Evolutionary conservation across 1,284 basidiomycete species (phyloP).

Genomic region (Ceratobasidium papillatum): DNA sequence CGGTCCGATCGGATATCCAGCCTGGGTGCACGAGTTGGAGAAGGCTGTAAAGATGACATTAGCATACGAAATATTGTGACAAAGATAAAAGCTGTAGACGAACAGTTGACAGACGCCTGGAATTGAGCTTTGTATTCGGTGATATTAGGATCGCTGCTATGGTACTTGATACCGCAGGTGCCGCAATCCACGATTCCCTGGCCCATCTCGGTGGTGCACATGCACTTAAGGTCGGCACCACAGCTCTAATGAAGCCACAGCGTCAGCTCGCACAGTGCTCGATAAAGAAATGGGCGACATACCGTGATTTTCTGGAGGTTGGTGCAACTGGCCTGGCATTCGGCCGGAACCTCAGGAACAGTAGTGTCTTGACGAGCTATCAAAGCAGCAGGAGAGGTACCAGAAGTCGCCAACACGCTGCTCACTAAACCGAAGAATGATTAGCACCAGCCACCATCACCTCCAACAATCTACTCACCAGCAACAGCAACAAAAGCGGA

Average conservation of each 20-base stretch:
- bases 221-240: slow-evolving; percentile 19
- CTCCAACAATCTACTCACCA: neutral
- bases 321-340: slow-evolving; percentile 11
- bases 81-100: neutral
- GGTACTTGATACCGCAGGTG: slow-evolving; percentile 20
- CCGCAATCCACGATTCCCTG: slow-evolving; percentile 17
- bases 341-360: slow-evolving; percentile 2
- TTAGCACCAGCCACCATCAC: neutral
- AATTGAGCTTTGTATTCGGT: slow-evolving; percentile 9
- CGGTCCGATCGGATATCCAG: neutral
- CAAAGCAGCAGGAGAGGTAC: neutral
- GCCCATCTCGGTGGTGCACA: slow-evolving; percentile 25
- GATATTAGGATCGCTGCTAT: slow-evolving; percentile 5
- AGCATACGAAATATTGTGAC: neutral
- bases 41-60: neutral
- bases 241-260: neutral
- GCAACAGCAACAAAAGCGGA: slow-evolving; percentile 23
- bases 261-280: neutral
- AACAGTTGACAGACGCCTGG: slow-evolving; percentile 16
- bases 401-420: slow-evolving; percentile 2
- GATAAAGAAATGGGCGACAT: neutral
- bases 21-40: neutral
- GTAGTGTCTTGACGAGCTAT: slow-evolving; percentile 7
- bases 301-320: slow-evolving; percentile 17
- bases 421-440: neutral